These are phyloP conservation scores for Penicillium sp. DNA, from an alignment of 2,329 filamentous ascomycete species.

Conservation along the genomic window DNA sequence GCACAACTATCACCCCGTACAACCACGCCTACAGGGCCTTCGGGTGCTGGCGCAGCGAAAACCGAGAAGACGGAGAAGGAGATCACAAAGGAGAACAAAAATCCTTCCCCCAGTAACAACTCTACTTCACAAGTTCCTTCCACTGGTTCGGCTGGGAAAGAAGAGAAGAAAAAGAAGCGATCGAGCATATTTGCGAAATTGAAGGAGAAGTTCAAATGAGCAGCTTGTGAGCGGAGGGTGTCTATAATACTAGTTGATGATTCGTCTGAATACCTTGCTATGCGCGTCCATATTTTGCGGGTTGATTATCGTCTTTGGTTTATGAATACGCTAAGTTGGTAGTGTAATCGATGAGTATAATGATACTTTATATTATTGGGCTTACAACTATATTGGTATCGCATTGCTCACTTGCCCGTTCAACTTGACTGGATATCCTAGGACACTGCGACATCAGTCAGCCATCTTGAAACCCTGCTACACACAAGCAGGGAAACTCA, in stretches of 20 bases:
- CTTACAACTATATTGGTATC: slow-evolving; percentile 43
- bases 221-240: slow-evolving; percentile 2
- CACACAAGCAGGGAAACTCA: slow-evolving; percentile 36
- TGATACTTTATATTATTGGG: slow-evolving; percentile 1
- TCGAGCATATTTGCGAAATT: slow-evolving; percentile 63
- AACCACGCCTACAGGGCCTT: slow-evolving; percentile 17
- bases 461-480: too few relatives aligned
- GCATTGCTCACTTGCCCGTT: slow-evolving; percentile 56
- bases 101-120: slow-evolving; percentile 14
- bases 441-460: slow-evolving; percentile 45
- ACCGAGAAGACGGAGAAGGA: slow-evolving; percentile 7
- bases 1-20: slow-evolving; percentile 27
- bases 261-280: slow-evolving; percentile 31
- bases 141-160: slow-evolving; percentile 14
- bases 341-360: slow-evolving; percentile 9
- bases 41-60: slow-evolving; percentile 23
- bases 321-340: slow-evolving; percentile 13
- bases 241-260: slow-evolving; percentile 20
- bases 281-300: slow-evolving; percentile 14
- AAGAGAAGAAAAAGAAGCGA: slow-evolving; percentile 67
- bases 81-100: slow-evolving; percentile 4
- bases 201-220: slow-evolving; percentile 58
- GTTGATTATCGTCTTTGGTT: slow-evolving; percentile 15
- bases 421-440: slow-evolving; percentile 58
- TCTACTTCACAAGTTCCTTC: slow-evolving; percentile 7